Evolutionary conservation across 1,139 yeast species (phyloP).

Genomic region (Blastobotrys elegans): DNA sequence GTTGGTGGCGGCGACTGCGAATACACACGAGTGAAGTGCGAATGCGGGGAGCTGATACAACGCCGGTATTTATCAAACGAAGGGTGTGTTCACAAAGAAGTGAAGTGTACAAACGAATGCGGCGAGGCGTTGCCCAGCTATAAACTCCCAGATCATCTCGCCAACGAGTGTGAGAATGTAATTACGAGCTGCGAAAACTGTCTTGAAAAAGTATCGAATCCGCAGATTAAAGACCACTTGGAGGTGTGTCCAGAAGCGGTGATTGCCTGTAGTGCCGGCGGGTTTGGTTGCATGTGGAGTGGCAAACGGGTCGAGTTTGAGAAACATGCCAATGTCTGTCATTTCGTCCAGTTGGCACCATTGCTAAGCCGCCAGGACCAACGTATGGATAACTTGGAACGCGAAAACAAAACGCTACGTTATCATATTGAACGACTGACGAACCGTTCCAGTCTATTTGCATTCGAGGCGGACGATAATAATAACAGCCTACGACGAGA

Average conservation of each 20-base stretch:
- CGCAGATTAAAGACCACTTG: conserved; percentile 31
- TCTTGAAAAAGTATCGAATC: conserved; percentile 33
- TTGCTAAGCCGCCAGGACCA: conserved; percentile 33
- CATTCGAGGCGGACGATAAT: background rate
- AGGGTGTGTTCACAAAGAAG: conserved; percentile 23
- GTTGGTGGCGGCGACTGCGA: conserved; percentile 44
- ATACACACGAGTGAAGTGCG: conserved; percentile 46
- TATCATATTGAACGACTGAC: conserved; percentile 29
- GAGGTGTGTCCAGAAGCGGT: conserved; percentile 35
- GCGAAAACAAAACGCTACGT: conserved; percentile 38
- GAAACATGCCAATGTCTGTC: conserved; percentile 36
- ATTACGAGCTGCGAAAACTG: conserved; percentile 41
- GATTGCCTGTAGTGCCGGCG: conserved; percentile 34
- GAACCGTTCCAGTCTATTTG: conserved; percentile 13
- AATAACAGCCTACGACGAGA: background rate
- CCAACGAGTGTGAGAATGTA: conserved; percentile 17
- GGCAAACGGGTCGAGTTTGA: conserved; percentile 33
- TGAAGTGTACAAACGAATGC: conserved; percentile 23
- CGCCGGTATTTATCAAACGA: background rate
- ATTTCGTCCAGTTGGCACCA: conserved; percentile 34
- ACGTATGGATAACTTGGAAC: conserved; percentile 31
- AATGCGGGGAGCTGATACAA: conserved; percentile 3
- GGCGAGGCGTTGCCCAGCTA: conserved; percentile 17
- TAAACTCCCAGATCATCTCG: conserved; percentile 19
- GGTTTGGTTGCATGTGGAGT: conserved; percentile 41